Evolutionary conservation across 495 filamentous ascomycete species (phyloP).

Genomic region (Hypoxylon fragiforme): DNA sequence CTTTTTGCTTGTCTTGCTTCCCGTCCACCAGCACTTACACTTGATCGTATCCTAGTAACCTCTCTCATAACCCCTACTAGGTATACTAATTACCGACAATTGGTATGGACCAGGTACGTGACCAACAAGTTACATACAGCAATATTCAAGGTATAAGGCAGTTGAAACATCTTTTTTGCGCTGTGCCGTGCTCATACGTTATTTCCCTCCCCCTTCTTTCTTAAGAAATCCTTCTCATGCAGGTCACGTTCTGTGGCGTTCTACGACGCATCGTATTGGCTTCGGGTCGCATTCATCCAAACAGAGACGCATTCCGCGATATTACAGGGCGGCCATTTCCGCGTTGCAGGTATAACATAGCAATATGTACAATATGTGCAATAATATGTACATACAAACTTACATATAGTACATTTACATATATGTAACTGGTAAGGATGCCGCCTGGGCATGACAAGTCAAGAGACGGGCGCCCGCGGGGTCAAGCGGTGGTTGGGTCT

Average conservation of each 20-base stretch:
- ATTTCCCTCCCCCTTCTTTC: no score
- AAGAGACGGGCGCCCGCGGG: constrained; percentile 19
- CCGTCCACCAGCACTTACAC: background rate
- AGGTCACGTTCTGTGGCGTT: constrained; percentile 29
- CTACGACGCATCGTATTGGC: constrained; percentile 22
- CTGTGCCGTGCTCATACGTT: constrained; percentile 30
- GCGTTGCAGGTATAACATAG: constrained; percentile 13
- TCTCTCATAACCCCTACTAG: no score
- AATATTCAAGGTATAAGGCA: no score
- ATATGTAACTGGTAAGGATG: no score
- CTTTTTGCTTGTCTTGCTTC: no score
- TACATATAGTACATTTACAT: background rate
- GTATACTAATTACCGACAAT: no score
- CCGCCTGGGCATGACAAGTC: constrained; percentile 9
- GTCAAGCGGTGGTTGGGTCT: constrained; percentile 23
- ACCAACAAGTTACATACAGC: no score
- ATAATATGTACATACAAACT: background rate
- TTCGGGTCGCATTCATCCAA: constrained; percentile 30
- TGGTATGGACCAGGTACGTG: no score
- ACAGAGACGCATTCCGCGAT: constrained; percentile 27
- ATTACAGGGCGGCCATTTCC: constrained; percentile 24
- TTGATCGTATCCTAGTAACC: no score
- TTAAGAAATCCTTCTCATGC: constrained; percentile 29
- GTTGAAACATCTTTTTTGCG: no score
- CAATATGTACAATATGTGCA: background rate